Base-by-base conservation (phyloP, 176 grass and related monocot genomes). In the maize (Zea mays) region DNA sequence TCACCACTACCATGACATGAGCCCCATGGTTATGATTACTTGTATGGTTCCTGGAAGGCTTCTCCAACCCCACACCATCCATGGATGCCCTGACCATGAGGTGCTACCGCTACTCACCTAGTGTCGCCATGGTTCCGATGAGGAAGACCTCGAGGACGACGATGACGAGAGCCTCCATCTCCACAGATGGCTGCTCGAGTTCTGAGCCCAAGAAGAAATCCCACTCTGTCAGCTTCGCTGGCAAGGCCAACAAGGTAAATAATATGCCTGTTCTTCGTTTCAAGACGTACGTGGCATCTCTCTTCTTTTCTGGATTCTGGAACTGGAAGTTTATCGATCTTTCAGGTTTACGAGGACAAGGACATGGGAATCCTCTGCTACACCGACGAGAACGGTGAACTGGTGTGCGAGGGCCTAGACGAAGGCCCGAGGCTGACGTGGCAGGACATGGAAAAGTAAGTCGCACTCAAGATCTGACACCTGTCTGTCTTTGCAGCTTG, bases 281-380 rank as follows among this genome's bases (percentile, higher is more conserved):
- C 17, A n/a, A n/a, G n/a, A n/a, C n/a, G n/a, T n/a, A n/a, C n/a
- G n/a, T n/a, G n/a, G n/a, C n/a, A n/a, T n/a, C 6, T 46, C 14
- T 73, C 7, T 75, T 3, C 13, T 63, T 39, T 54, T 71, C 48
- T 55, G 51, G 61, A 70, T 64, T 21, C 27, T 27, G 27, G 27
- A 27, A 27, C 27, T 1, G 27, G 27, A 27, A 27, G 27, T 27
- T 27, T 27, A 27, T 27, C 27, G 27, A 2, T 4, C 42, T 78
- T 55, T 52, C 51, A 91, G 92, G 72, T 89, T 64, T 89, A 75
- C 70, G 92, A 91, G 35, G 81, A 92, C 67, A 80, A 80, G 81
- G 76, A 16, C 51, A 78, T 74, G 69, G 86, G 81, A 45, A 85
- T 95, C 69, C 20, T 87, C 11, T 84, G 81, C 45, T 95, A 85